phyloP scores from a whole-genome alignment of 2,329 filamentous ascomycete genomes.

The Trichoderma afroharzianum region DNA sequence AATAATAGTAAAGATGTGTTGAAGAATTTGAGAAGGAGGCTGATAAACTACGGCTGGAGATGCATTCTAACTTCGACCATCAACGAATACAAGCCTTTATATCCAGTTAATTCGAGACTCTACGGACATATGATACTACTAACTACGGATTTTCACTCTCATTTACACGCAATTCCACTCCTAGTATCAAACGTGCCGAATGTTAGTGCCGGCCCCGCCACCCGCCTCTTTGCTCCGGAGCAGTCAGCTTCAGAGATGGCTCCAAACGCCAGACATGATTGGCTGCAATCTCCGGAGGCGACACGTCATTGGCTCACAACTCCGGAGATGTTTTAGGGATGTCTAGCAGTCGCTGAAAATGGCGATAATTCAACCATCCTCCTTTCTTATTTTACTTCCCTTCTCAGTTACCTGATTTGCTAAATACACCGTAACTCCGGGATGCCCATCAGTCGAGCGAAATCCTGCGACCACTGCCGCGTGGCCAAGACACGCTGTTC shows the following conservation, averaged over 20 bases:
- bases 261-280: not conserved
- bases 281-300: not conserved
- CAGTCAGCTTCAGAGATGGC: not conserved
- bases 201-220: not conserved
- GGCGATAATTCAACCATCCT: not conserved
- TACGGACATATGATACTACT: not conserved
- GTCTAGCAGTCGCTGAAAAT: not conserved
- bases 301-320: not conserved
- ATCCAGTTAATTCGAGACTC: not conserved
- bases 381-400: not conserved
- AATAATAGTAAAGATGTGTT: not conserved
- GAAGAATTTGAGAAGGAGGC: not conserved
- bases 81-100: not conserved
- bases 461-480: slow-evolving; percentile 7
- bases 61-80: not conserved
- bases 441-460: slow-evolving; percentile 1
- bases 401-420: not conserved
- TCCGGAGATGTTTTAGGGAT: not conserved
- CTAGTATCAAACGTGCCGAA: not conserved
- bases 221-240: not conserved
- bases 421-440: not conserved
- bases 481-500: slow-evolving; percentile 8
- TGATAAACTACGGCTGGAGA: not conserved
- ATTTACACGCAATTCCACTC: not conserved
- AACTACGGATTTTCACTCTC: not conserved